Percentiles rank a stretch among this genome's conserved stretches.
phyloP scores from a whole-genome alignment of 1,284 basidiomycete species.

The Exobasidium cylindrosporum region DNA sequence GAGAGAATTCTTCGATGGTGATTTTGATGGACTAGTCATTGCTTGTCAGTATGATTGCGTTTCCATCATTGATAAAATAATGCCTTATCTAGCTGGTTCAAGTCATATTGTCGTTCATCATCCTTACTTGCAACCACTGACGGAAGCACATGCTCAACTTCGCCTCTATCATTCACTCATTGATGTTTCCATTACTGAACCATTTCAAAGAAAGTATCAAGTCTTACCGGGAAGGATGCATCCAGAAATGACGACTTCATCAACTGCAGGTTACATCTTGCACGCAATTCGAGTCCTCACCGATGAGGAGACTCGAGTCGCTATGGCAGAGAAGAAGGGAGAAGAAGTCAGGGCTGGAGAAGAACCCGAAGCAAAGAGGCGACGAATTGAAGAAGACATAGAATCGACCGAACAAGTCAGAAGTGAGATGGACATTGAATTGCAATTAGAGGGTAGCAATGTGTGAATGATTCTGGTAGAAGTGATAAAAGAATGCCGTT shows the following conservation, averaged over 20 bases:
- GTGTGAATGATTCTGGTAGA: too few relatives aligned
- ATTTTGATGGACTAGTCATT: slow-evolving; percentile 65
- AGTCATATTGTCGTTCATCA: slow-evolving; percentile 81
- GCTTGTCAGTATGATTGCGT: slow-evolving; percentile 82
- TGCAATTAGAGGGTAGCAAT: too few relatives aligned
- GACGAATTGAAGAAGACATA: background rate
- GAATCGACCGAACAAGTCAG: background rate
- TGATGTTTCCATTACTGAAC: slow-evolving; percentile 77
- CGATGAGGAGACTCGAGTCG: slow-evolving; percentile 23
- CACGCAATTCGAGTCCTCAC: slow-evolving; percentile 71
- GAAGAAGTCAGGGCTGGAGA: background rate
- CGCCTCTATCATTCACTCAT: slow-evolving; percentile 69
- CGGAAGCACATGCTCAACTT: slow-evolving; percentile 72
- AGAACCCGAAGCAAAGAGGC: background rate
- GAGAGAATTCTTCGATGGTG: slow-evolving; percentile 78
- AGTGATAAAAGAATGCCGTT: too few relatives aligned
- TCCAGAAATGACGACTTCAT: slow-evolving; percentile 87
- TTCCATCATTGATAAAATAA: slow-evolving; percentile 73
- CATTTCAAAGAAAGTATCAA: slow-evolving; percentile 87
- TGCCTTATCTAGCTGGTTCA: slow-evolving; percentile 77
- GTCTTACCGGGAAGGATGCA: slow-evolving; percentile 86
- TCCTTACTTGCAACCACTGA: slow-evolving; percentile 68
- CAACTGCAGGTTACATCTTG: slow-evolving; percentile 82
- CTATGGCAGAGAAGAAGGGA: background rate
- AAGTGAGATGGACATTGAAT: background rate